Conservation (phyloP, 371 early-diverging fungal species). For the Batrachochytrium dendrobatidis region DNA sequence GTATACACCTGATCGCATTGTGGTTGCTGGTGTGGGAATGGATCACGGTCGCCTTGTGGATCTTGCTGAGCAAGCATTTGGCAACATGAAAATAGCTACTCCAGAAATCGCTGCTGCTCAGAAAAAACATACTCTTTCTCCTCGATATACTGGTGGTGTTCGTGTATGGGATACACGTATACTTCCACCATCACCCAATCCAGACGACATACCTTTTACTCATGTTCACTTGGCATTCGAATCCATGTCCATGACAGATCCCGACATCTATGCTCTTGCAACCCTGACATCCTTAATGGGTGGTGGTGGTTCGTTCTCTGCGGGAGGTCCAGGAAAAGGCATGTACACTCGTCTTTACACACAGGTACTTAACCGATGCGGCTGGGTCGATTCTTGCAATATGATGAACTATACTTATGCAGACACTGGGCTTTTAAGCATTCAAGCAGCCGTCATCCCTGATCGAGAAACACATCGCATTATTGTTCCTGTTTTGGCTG, state of each 20-base stretch:
- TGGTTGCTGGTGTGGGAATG: constrained; percentile 82
- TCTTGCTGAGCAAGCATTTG: constrained; percentile 60
- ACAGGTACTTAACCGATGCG: constrained; percentile 85
- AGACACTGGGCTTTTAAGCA: constrained; percentile 89
- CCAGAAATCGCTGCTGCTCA: constrained; percentile 26
- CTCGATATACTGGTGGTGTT: constrained; percentile 74
- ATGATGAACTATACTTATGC: constrained; percentile 86
- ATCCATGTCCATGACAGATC: constrained; percentile 67
- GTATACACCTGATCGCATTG: constrained; percentile 86
- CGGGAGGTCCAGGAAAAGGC: constrained; percentile 97
- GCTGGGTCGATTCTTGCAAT: constrained; percentile 90
- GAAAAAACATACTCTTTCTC: neutral
- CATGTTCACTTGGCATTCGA: constrained; percentile 88
- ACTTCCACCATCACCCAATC: constrained; percentile 35
- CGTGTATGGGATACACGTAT: constrained; percentile 55
- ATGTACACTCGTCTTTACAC: constrained; percentile 96
- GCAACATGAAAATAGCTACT: constrained; percentile 36
- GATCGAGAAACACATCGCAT: constrained; percentile 27
- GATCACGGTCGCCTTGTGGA: constrained; percentile 74
- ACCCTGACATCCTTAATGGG: constrained; percentile 86
- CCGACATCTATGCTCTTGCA: constrained; percentile 87
- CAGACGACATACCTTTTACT: constrained; percentile 59
- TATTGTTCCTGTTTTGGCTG: constrained; percentile 72
- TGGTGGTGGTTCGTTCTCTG: constrained; percentile 94
- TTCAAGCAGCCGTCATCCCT: constrained; percentile 63